Evolutionary conservation across 352 stramenopile genomes (phyloP), one percentile per base, ranked within the genome.

Genomic region (Phytophthora pistaciae): DNA sequence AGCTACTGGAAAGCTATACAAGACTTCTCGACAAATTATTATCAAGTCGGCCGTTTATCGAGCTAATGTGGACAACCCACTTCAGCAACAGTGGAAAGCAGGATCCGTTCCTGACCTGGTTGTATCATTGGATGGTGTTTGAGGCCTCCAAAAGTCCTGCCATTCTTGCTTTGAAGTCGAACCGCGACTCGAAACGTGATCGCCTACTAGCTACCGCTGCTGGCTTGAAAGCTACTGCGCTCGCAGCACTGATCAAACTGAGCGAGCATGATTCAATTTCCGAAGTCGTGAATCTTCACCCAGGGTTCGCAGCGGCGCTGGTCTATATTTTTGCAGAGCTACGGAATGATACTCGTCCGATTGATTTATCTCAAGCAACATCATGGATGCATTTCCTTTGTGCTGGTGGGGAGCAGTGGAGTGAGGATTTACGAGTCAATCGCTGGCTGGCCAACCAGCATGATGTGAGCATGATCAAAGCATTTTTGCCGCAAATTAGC

Each of bases 71-170:
- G 66, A 40, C 31, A 20, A 14, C 13, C 5, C 40, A 18, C 16
- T 60, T 62, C n/a, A 33, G 44, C 25, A 38, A 38, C 20, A 27
- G 7, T 38, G 52, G 50, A 38, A 44, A 18, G 3, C 31, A 10
- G 25, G 44, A 16, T 23, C 25, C 16, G 5, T 69, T 73, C 42
- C 4, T 73, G 13, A 25, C 59, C 25, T 69, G 52, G 66, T 4
- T 64, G 5, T 73, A 49, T 27, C 42, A 55, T 18, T 70, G 68
- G 68, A 61, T 71, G 11, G 10, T 56, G 3, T 74, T 74, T n/a
- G 29, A 70, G 9, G 38, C 54, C 18, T 36, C 5, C 13, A 10
- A 61, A 60, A 46, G 20, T 16, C 25, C 18, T 16, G 0, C 33
- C 3, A 36, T 70, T 58, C 33, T 8, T 25, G 38, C 36, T 27